Percentiles rank a stretch among this genome's conserved stretches.
These are phyloP conservation scores for Macrotyloma uniflorum DNA, from an alignment of 306 rosid genomes.

Conservation along the genomic window DNA sequence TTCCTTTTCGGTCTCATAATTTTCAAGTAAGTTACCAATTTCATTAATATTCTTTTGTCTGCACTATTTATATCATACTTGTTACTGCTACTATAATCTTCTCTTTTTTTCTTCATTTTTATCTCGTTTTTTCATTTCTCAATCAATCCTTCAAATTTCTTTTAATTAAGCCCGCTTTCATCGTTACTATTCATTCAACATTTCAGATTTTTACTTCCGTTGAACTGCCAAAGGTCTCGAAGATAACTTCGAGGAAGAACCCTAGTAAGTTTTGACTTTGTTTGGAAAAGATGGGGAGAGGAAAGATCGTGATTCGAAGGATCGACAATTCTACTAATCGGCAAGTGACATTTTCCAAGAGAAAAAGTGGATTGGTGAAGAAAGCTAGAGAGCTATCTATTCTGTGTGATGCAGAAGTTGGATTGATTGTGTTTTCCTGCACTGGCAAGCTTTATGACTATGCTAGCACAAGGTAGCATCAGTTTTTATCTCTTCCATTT, in stretches of 20 bases:
- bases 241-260: background rate
- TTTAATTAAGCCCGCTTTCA: background rate
- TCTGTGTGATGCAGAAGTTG: constrained; percentile 54
- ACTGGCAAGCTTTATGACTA: constrained; percentile 47
- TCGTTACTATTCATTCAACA: background rate
- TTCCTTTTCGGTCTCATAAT: background rate
- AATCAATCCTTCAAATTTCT: background rate
- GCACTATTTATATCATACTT: background rate
- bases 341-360: constrained; percentile 54
- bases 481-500: background rate
- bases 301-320: constrained; percentile 41
- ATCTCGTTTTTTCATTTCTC: background rate
- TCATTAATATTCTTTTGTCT: background rate
- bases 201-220: background rate
- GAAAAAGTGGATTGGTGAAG: constrained; percentile 49
- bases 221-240: background rate
- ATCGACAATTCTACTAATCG: constrained; percentile 42
- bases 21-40: constrained; percentile 18
- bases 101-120: background rate
- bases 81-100: background rate
- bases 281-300: constrained; percentile 41
- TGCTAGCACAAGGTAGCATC: constrained; percentile 40
- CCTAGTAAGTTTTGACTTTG: constrained; percentile 17
- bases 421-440: constrained; percentile 47
- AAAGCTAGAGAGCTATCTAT: constrained; percentile 52